Conservation (phyloP, 1,284 basidiomycete species). For the Puccinia triticina region DNA sequence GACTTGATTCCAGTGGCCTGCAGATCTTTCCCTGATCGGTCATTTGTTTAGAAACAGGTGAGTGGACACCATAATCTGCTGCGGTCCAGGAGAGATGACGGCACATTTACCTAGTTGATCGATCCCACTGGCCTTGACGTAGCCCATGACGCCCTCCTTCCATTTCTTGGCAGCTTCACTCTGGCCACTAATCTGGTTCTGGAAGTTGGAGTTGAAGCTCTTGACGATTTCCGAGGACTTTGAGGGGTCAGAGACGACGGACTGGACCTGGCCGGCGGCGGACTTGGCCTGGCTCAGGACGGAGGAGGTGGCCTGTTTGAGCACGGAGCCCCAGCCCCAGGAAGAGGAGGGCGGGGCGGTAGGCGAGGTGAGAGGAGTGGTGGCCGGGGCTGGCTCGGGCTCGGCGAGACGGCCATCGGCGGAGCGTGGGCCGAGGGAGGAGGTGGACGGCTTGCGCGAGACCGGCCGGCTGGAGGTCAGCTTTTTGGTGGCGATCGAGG, state of each 20-base stretch:
- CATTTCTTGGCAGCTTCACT: slow-evolving; percentile 44
- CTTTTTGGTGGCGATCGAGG: slow-evolving; percentile 32
- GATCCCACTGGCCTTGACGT: slow-evolving; percentile 49
- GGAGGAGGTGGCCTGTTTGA: slow-evolving; percentile 46
- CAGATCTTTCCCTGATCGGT: slow-evolving; percentile 74
- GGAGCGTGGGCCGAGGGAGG: slow-evolving; percentile 10
- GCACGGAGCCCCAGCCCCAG: slow-evolving; percentile 50
- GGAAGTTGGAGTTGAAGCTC: slow-evolving; percentile 31
- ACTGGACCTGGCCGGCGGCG: slow-evolving; percentile 50
- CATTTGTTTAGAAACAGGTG: neutral
- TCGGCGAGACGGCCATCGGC: neutral
- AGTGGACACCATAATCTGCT: neutral
- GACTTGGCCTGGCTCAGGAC: slow-evolving; percentile 46
- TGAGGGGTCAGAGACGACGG: slow-evolving; percentile 36
- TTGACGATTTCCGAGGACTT: slow-evolving; percentile 51
- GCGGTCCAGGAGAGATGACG: neutral
- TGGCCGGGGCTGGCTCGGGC: neutral
- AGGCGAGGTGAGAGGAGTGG: neutral
- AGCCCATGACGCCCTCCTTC: slow-evolving; percentile 46
- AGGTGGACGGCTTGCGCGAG: slow-evolving; percentile 42
- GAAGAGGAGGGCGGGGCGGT: neutral
- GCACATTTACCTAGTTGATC: slow-evolving; percentile 38
- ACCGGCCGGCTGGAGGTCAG: slow-evolving; percentile 27
- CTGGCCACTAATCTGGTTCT: slow-evolving; percentile 35
- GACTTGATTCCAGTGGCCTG: slow-evolving; percentile 82